These are phyloP conservation scores for Apiospora saccharicola DNA, from an alignment of 2,329 filamentous ascomycete species.

Conservation along the genomic window DNA sequence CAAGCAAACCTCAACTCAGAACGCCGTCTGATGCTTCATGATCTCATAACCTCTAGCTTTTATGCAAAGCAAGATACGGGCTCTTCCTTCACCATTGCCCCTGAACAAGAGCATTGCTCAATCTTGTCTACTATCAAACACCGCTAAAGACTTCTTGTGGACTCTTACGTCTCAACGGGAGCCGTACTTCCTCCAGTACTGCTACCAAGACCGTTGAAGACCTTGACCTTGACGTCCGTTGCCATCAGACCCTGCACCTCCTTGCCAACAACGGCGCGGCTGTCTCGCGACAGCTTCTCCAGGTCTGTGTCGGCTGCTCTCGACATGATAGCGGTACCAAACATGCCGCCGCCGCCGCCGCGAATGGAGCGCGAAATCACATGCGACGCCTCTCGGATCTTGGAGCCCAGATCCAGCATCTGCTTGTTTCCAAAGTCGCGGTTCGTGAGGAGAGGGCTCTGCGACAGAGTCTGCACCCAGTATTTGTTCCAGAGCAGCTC, in stretches of 20 bases:
- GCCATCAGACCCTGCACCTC: slow-evolving; percentile 44
- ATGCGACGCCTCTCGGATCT: slow-evolving; percentile 72
- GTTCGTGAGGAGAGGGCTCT: slow-evolving; percentile 89
- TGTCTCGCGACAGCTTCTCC: slow-evolving; percentile 40
- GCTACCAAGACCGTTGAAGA: slow-evolving; percentile 38
- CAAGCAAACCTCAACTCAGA: slow-evolving; percentile 19
- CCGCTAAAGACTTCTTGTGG: not conserved
- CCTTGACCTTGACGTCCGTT: slow-evolving; percentile 40
- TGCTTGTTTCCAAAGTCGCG: slow-evolving; percentile 93
- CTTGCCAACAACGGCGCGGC: slow-evolving; percentile 42
- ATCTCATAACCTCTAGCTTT: slow-evolving; percentile 33
- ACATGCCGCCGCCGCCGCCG: slow-evolving; percentile 40
- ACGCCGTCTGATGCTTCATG: slow-evolving; percentile 45
- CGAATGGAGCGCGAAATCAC: slow-evolving; percentile 44
- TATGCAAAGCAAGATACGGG: not conserved
- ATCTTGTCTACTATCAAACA: not conserved
- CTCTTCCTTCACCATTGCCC: not conserved
- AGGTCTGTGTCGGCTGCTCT: slow-evolving; percentile 33
- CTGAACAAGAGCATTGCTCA: not conserved
- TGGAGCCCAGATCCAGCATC: slow-evolving; percentile 85
- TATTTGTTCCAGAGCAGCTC: slow-evolving; percentile 98
- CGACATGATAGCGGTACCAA: not conserved
- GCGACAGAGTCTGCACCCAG: slow-evolving; percentile 95
- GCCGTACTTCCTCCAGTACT: slow-evolving; percentile 6
- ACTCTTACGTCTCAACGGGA: not conserved